Percentiles rank a stretch among this genome's conserved stretches.
Evolutionary conservation across 371 early-diverging fungal species (phyloP).

Genomic region (Lichtheimia ramosa): DNA sequence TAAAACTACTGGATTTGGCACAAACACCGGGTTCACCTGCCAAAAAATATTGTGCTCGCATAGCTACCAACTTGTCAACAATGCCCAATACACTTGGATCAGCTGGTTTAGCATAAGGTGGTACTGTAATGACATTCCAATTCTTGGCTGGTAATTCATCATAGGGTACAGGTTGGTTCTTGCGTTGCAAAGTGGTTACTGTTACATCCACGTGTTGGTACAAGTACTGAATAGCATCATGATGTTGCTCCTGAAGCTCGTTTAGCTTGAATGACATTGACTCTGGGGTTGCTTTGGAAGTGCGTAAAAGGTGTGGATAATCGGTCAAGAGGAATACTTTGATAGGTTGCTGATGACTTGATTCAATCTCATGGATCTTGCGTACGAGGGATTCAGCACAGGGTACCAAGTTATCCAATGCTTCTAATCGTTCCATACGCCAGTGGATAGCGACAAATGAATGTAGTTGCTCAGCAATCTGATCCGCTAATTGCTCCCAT

Average conservation of each 20-base stretch:
- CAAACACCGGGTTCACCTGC: conserved; percentile 43
- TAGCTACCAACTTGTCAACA: conserved; percentile 50
- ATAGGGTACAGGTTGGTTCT: conserved; percentile 59
- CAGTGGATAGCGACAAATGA: conserved; percentile 54
- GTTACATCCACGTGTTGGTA: conserved; percentile 35
- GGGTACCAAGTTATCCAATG: conserved; percentile 33
- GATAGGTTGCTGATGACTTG: conserved; percentile 8
- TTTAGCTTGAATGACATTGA: conserved; percentile 36
- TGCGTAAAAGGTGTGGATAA: conserved; percentile 42
- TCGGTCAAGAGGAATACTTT: conserved; percentile 43
- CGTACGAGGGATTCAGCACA: conserved; percentile 37
- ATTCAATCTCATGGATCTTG: conserved; percentile 19
- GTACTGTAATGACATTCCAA: conserved; percentile 38
- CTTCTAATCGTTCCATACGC: conserved; percentile 53
- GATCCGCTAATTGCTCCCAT: conserved; percentile 32
- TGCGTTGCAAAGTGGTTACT: conserved; percentile 20
- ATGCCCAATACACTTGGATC: conserved; percentile 45
- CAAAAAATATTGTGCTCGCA: conserved; percentile 46
- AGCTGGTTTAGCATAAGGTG: conserved; percentile 14
- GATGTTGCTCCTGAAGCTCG: conserved; percentile 38
- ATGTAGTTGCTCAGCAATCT: conserved; percentile 31
- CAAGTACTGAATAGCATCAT: conserved; percentile 37
- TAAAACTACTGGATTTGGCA: conserved; percentile 44
- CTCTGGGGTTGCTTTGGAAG: conserved; percentile 35
- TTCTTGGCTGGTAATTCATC: conserved; percentile 78